Evolutionary conservation across 148 eudicot genomes (phyloP).

Genomic region (Camellia sinensis): DNA sequence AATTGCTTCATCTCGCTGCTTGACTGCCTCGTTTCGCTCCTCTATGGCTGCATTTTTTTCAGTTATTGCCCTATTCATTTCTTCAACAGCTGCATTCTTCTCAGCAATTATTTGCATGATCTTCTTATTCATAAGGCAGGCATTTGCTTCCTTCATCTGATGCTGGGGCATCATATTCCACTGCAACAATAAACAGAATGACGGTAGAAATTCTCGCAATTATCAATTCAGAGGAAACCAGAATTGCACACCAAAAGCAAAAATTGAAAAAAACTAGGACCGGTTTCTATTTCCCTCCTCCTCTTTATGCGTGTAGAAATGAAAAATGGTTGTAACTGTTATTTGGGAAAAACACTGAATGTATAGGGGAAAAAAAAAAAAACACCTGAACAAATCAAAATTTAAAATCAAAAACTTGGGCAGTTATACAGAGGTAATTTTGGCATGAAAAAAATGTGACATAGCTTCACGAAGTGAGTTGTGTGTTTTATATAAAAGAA

Average conservation of each 20-base stretch:
- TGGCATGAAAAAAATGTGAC: no score
- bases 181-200: constrained; percentile 35
- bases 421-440: no score
- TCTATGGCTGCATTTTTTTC: constrained; percentile 54
- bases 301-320: not conserved
- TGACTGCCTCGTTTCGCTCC: constrained; percentile 60
- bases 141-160: constrained; percentile 55
- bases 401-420: no score
- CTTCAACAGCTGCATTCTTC: constrained; percentile 67
- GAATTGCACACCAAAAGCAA: not conserved
- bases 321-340: no score
- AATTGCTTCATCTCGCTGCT: constrained; percentile 66
- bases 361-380: no score
- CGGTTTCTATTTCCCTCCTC: not conserved
- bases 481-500: no score
- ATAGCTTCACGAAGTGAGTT: no score
- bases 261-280: not conserved
- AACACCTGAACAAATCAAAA: no score
- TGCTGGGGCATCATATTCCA: constrained; percentile 60
- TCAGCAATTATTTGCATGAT: constrained; percentile 55
- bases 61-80: constrained; percentile 51
- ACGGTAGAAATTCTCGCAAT: not conserved
- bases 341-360: no score
- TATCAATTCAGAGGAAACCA: not conserved
- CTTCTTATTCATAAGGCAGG: constrained; percentile 39